Evolutionary conservation across 2,329 filamentous ascomycete genomes (phyloP).

Genomic region (Ceratocystis diversiconidia): DNA sequence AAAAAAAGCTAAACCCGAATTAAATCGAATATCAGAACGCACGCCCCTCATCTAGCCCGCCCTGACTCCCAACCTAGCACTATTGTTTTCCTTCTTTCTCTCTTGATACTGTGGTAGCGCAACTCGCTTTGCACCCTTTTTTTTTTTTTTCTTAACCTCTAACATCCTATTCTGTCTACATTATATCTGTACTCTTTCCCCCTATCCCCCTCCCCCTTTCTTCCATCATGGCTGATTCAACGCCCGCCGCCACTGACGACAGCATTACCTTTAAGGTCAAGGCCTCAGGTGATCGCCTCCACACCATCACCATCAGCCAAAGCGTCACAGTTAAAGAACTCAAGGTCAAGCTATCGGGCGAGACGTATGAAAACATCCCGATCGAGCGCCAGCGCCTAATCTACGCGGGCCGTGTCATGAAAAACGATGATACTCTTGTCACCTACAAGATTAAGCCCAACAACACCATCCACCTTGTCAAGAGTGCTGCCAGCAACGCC

Average conservation of each 20-base stretch:
- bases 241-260: slow-evolving; percentile 58
- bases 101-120: not conserved
- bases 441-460: slow-evolving; percentile 91
- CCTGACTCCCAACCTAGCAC: not conserved
- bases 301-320: slow-evolving; percentile 64
- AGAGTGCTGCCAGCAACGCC: slow-evolving; percentile 81
- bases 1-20: slow-evolving; percentile 1
- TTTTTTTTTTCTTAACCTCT: not conserved
- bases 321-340: slow-evolving; percentile 68
- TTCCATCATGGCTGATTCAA: slow-evolving; percentile 36
- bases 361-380: slow-evolving; percentile 76
- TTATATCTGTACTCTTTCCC: not conserved
- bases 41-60: not conserved
- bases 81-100: not conserved
- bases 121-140: not conserved
- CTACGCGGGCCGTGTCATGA: slow-evolving; percentile 93
- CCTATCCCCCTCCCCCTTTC: not conserved
- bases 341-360: slow-evolving; percentile 70
- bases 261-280: slow-evolving; percentile 88
- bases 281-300: slow-evolving; percentile 80
- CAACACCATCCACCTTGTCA: slow-evolving; percentile 92
- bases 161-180: slow-evolving; percentile 12
- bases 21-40: not conserved
- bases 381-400: slow-evolving; percentile 85
- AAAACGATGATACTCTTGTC: slow-evolving; percentile 74